These are phyloP conservation scores for Echinochloa phyllopogon DNA, from an alignment of 176 grass and related monocot genomes.

Conservation along the genomic window DNA sequence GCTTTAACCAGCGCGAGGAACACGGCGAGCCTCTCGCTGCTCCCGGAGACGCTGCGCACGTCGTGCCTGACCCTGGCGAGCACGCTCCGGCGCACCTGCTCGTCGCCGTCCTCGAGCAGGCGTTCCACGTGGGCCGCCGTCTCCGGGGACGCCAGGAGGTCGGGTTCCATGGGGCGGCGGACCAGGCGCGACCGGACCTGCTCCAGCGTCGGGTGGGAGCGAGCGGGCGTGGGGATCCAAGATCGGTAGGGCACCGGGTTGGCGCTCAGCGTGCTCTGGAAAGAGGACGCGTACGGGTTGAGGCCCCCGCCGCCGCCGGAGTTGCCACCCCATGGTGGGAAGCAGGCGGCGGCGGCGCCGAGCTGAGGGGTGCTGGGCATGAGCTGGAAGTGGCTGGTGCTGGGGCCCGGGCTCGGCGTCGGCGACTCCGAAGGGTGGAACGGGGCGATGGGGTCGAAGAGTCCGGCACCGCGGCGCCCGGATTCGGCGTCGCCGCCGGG, in stretches of 20 bases:
- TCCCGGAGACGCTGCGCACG: background rate
- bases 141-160: background rate
- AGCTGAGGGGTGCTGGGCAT: background rate
- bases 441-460: background rate
- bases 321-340: background rate
- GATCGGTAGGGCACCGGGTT: background rate
- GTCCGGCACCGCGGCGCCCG: background rate
- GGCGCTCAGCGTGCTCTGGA: background rate
- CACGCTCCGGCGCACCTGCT: slow-evolving; percentile 22
- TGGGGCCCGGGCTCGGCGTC: background rate
- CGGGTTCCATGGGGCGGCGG: background rate
- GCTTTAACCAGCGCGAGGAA: slow-evolving; percentile 31
- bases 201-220: background rate
- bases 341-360: background rate
- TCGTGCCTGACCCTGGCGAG: slow-evolving; percentile 16
- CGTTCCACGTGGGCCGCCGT: background rate
- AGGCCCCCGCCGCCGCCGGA: background rate
- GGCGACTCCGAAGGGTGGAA: background rate
- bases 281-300: background rate
- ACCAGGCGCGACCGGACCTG: background rate
- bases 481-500: background rate
- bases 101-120: slow-evolving; percentile 18
- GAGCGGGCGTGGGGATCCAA: background rate
- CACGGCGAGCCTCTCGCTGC: background rate
- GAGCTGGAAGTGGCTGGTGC: background rate